Evolutionary conservation across 2,329 filamentous ascomycete genomes (phyloP), one percentile per base, ranked within the genome.

Genomic region (Monosporascus sp.): DNA sequence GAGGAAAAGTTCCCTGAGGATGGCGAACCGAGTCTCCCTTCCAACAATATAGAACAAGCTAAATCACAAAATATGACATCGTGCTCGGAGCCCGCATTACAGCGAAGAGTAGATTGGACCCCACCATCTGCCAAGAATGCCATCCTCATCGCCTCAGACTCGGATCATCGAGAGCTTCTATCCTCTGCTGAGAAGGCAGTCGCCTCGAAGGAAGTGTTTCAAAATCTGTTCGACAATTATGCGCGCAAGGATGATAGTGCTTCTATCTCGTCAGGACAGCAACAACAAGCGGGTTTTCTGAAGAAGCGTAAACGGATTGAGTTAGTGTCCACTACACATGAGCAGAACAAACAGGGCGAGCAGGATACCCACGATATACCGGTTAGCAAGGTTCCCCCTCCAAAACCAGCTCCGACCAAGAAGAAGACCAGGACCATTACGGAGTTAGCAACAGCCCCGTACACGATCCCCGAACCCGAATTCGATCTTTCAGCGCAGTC

Each of bases 371-470:
- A 35, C 31, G 11, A 35, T 35, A 35, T 35, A 14, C 9, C 31
- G 3, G 5, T 17, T 25, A 14, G 56, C 65, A 44, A 67, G 62
- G 18, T 49, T 1, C 69, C 70, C 1, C 71, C 71, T 0, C 57
- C 62, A 1, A 82, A 81, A 63, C 65, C 70, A 22, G 87, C 83
- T 59, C 73, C 75, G 5, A 72, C 78, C 3, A 85, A 82, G 68
- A 90, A 88, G 70, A 92, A 87, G 67, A 72, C 85, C 0, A 83
- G 83, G 41, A 95, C 90, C 0, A 86, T 96, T 53, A 96, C 90
- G 0, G 88, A 84, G 41, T 72, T 89, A 49, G 88, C 89, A 11
- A 93, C 86, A 1, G 86, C 88, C 14, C 82, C 83, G 5, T 94
- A 92, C 64, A 66, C 66, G 14, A 67, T 72, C 3, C 65, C 68